Conservation (phyloP, 2,329 filamentous ascomycete species). For the Colletotrichum musicola region DNA sequence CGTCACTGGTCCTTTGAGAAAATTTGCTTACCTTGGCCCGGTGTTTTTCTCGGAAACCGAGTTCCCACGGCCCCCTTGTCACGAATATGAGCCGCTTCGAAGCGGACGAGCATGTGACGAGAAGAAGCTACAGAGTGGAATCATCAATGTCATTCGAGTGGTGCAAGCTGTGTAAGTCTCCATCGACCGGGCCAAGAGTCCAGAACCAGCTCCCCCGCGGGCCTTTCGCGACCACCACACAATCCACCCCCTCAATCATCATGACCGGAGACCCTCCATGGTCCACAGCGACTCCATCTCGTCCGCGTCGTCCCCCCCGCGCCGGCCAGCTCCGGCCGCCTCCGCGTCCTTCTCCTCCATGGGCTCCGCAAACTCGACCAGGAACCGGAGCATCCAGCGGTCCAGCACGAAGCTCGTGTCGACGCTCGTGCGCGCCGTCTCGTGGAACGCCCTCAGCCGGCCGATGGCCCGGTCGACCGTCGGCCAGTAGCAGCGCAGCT, state of each 20-base stretch:
- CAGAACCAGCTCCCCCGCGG: conserved; percentile 20
- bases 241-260: conserved; percentile 20
- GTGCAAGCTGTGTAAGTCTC: not conserved
- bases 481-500: conserved; percentile 56
- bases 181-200: conserved; percentile 32
- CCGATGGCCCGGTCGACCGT: conserved; percentile 53
- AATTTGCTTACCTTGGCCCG: conserved; percentile 5
- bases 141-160: too few relatives aligned
- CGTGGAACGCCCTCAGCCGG: conserved; percentile 56
- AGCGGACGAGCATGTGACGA: conserved; percentile 16
- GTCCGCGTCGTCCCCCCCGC: conserved; percentile 36
- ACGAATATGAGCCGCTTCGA: conserved; percentile 20
- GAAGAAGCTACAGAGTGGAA: not conserved
- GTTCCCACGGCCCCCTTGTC: conserved; percentile 4
- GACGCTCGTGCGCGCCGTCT: conserved; percentile 52
- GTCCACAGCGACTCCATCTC: conserved; percentile 41
- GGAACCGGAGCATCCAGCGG: conserved; percentile 56
- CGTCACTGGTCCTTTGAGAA: not conserved
- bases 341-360: conserved; percentile 46
- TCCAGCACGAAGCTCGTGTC: conserved; percentile 55
- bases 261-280: conserved; percentile 26
- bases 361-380: conserved; percentile 48
- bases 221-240: conserved; percentile 18
- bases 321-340: conserved; percentile 24
- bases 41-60: conserved; percentile 25